phyloP scores from a whole-genome alignment of 768 basidiomycete species.

The Suillus decipiens region DNA sequence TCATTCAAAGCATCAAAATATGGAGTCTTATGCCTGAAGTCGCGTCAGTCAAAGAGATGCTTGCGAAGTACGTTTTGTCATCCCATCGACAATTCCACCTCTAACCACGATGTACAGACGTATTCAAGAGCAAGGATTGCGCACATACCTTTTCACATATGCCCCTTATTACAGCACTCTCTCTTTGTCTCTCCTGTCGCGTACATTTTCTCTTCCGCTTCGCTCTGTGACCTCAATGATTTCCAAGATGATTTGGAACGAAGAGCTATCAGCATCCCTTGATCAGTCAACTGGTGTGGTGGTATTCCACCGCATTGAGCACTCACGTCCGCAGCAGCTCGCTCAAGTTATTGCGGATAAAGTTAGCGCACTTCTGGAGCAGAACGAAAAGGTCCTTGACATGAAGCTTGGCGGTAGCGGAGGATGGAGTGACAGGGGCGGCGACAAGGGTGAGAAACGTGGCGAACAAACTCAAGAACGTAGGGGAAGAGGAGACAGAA shows the following conservation, averaged over 20 bases:
- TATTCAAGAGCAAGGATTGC: slow-evolving; percentile 96
- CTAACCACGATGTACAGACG: slow-evolving; percentile 53
- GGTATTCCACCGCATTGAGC: slow-evolving; percentile 90
- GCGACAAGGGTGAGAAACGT: slow-evolving; percentile 9
- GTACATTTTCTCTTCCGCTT: slow-evolving; percentile 83
- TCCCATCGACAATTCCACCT: not conserved
- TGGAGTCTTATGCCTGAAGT: slow-evolving; percentile 97
- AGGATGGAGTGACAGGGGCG: slow-evolving; percentile 60
- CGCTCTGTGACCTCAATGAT: slow-evolving; percentile 70
- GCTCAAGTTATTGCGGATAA: slow-evolving; percentile 88
- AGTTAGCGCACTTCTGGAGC: slow-evolving; percentile 81
- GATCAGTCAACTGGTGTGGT: slow-evolving; percentile 90
- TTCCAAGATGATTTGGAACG: slow-evolving; percentile 92
- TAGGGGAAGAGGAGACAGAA: slow-evolving; percentile 71
- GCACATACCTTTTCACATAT: slow-evolving; percentile 98
- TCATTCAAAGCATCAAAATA: slow-evolving; percentile 95
- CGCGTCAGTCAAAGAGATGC: slow-evolving; percentile 87
- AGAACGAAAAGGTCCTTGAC: slow-evolving; percentile 90
- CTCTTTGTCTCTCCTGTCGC: slow-evolving; percentile 83
- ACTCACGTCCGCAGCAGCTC: slow-evolving; percentile 87
- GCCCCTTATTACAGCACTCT: slow-evolving; percentile 81
- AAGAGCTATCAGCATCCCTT: slow-evolving; percentile 89
- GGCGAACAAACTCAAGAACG: slow-evolving; percentile 78
- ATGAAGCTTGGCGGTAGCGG: slow-evolving; percentile 71
- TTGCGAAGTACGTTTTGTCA: slow-evolving; percentile 67